Evolutionary conservation across 108 stramenopile genomes (phyloP).

Genomic region (Cyclotella choctawhatcheeana): DNA sequence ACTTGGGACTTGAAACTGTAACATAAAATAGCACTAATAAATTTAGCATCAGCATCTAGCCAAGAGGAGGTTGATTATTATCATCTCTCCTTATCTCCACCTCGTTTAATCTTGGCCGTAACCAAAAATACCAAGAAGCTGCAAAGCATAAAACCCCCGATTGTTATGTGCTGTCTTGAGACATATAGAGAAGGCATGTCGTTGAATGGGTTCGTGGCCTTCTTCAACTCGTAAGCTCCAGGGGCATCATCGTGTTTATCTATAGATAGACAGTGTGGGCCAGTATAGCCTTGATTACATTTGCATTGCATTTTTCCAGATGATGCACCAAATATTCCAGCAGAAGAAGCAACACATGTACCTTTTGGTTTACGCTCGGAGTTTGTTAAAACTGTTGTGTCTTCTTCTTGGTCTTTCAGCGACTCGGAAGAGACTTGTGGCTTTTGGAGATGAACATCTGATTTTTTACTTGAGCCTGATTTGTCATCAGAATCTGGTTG

Average conservation of each 20-base stretch:
- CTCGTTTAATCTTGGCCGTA: slow-evolving; percentile 12
- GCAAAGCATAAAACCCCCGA: slow-evolving; percentile 30
- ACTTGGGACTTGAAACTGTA: no score
- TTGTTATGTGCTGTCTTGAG: slow-evolving; percentile 26
- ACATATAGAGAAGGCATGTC: slow-evolving; percentile 42
- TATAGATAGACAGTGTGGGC: slow-evolving; percentile 77
- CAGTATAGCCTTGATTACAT: slow-evolving; percentile 80
- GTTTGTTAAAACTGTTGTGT: slow-evolving; percentile 25
- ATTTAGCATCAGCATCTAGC: no score
- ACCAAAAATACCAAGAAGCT: slow-evolving; percentile 41
- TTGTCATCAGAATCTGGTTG: not conserved
- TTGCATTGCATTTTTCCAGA: slow-evolving; percentile 60
- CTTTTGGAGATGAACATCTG: slow-evolving; percentile 22
- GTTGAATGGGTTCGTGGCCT: slow-evolving; percentile 23
- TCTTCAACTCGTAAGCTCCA: slow-evolving; percentile 61
- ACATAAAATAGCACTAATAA: no score
- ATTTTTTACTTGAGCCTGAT: not conserved
- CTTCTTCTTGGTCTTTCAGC: slow-evolving; percentile 11
- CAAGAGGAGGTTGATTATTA: no score
- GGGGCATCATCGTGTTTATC: slow-evolving; percentile 66
- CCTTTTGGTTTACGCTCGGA: slow-evolving; percentile 43
- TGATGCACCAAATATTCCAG: slow-evolving; percentile 41
- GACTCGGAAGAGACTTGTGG: slow-evolving; percentile 37
- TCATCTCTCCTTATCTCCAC: no score
- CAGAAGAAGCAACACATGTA: slow-evolving; percentile 22